Percentiles rank a stretch among this genome's conserved stretches.
Evolutionary conservation across 352 stramenopile genomes (phyloP).

Genomic region (Phytopythium aichiense): DNA sequence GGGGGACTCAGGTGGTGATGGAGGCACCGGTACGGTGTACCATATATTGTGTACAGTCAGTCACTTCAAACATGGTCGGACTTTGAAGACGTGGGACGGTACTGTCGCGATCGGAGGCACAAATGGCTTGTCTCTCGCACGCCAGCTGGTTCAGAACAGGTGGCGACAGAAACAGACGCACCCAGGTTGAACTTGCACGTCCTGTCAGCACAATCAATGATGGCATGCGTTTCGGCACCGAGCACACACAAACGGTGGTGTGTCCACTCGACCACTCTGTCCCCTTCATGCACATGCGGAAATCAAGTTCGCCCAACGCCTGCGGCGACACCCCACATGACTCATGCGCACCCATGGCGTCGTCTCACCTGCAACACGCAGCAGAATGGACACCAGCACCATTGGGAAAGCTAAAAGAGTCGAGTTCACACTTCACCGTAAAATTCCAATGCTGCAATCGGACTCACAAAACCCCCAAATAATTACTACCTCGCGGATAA

Average conservation of each 20-base stretch:
- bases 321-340: too few species aligned
- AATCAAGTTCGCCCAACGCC: not conserved
- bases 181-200: not conserved
- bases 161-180: not conserved
- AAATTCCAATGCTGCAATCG: slow-evolving; percentile 3
- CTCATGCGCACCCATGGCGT: too few species aligned
- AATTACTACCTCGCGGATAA: slow-evolving; percentile 6
- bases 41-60: not conserved
- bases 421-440: not conserved
- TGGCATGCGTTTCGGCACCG: not conserved
- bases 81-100: not conserved
- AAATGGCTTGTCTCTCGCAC: not conserved
- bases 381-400: not conserved
- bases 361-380: too few species aligned
- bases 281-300: not conserved
- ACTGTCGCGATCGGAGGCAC: not conserved
- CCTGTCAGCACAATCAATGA: not conserved
- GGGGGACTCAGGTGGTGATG: too few species aligned
- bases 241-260: not conserved
- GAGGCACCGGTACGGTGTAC: too few species aligned
- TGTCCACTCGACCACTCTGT: not conserved
- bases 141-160: slow-evolving; percentile 1
- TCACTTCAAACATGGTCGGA: not conserved
- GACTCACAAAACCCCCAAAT: slow-evolving; percentile 5
- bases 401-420: not conserved